A percentile compares a stretch with the other conserved stretches of the same genome.
These are phyloP conservation scores for Cairneyella variabilis DNA, from an alignment of 495 filamentous ascomycete species.

Conservation along the genomic window DNA sequence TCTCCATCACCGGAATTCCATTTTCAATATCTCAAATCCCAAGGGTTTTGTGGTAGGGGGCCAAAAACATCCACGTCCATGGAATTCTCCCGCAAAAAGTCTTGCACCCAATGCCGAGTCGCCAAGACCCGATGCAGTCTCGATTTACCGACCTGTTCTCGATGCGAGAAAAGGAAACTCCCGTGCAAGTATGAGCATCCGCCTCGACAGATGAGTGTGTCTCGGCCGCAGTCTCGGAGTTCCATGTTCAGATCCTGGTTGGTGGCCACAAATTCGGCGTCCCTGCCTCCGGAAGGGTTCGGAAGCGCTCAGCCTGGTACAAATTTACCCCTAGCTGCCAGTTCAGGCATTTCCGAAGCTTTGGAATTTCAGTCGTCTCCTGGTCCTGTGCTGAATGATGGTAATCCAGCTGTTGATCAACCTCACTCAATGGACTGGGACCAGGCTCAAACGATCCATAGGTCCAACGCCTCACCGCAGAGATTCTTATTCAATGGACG, in stretches of 20 bases:
- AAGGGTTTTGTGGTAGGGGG: no score
- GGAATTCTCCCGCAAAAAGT: conserved; percentile 12
- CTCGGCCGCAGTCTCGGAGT: not conserved
- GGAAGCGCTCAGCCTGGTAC: not conserved
- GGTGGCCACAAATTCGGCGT: not conserved
- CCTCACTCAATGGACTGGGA: not conserved
- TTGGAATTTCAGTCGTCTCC: no score
- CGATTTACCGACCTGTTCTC: conserved; percentile 1
- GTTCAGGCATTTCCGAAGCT: not conserved
- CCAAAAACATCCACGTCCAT: conserved; percentile 1
- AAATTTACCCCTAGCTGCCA: not conserved
- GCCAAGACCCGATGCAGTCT: conserved; percentile 16
- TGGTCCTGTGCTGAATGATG: not conserved
- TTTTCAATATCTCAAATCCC: no score
- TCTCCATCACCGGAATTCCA: no score
- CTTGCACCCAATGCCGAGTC: conserved; percentile 7
- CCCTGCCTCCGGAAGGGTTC: no score
- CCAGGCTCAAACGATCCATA: not conserved
- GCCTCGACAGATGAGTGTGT: not conserved
- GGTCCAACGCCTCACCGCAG: not conserved
- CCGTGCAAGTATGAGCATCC: conserved; percentile 3
- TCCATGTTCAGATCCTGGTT: conserved; percentile 2
- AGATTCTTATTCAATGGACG: no score
- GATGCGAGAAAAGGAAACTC: not conserved
- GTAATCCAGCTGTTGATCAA: not conserved